phyloP scores from a whole-genome alignment of 768 basidiomycete species.

The Neoboletus magnificus region DNA sequence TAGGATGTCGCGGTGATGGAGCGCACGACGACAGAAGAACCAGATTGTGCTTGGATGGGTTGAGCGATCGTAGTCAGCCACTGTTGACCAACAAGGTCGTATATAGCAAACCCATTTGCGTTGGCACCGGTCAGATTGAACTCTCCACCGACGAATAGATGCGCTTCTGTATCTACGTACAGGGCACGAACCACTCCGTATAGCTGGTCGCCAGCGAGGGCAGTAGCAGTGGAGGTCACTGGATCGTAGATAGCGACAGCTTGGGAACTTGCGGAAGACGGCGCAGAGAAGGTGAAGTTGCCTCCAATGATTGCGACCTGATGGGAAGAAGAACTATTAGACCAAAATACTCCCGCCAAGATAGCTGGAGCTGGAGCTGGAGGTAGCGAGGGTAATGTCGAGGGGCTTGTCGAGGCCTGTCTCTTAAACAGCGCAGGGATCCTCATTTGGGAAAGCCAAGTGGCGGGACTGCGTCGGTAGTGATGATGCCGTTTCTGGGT shows the following conservation, averaged over 20 bases:
- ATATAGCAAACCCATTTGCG: conserved; percentile 72
- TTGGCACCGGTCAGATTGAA: conserved; percentile 60
- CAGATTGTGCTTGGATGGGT: conserved; percentile 54
- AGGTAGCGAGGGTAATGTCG: conserved; percentile 53
- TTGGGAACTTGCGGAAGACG: conserved; percentile 40
- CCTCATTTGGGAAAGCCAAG: conserved; percentile 51
- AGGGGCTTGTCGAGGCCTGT: conserved; percentile 46
- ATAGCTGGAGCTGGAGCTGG: conserved; percentile 73
- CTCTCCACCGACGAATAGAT: conserved; percentile 81
- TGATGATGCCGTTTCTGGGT: conserved; percentile 40
- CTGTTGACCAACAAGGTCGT: conserved; percentile 62
- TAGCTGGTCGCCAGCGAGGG: conserved; percentile 59
- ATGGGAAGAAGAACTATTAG: conserved; percentile 62
- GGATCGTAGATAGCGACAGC: conserved; percentile 74
- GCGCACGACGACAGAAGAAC: conserved; percentile 60
- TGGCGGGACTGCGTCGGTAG: conserved; percentile 31
- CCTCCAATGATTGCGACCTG: conserved; percentile 83
- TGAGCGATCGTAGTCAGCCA: conserved; percentile 64
- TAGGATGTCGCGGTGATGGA: conserved; percentile 64
- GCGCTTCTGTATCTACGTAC: conserved; percentile 57
- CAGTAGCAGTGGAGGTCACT: conserved; percentile 42
- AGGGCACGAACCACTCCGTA: conserved; percentile 78
- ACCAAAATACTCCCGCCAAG: conserved; percentile 87
- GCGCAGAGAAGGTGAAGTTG: conserved; percentile 68
- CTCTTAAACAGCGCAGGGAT: conserved; percentile 44